Conservation (phyloP, 139 green algal genomes). For the Coelastrella sp. region DNA sequence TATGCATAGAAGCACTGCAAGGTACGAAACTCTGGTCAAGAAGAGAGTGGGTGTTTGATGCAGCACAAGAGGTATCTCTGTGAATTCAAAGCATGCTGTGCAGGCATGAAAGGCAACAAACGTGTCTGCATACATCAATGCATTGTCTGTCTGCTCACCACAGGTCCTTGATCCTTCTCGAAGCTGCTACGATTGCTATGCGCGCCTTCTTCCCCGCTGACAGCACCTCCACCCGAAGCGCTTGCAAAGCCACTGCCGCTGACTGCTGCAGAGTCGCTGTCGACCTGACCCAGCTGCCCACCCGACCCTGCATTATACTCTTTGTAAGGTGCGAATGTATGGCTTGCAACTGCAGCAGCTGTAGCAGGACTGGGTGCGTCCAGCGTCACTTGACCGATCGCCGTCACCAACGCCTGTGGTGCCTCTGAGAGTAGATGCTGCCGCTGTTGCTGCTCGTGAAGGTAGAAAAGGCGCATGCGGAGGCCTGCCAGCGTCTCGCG, state of each 20-base stretch:
- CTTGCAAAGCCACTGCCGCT: background rate
- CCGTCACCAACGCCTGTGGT: background rate
- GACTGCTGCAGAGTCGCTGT: background rate
- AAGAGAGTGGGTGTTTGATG: too few species aligned
- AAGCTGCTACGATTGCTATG: conserved; percentile 22
- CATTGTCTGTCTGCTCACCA: conserved; percentile 15
- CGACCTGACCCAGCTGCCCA: background rate
- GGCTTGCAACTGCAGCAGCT: background rate
- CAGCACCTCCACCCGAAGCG: background rate
- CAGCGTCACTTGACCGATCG: background rate
- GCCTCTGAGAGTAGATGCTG: conserved; percentile 19
- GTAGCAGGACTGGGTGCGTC: background rate
- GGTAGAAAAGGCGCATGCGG: conserved; percentile 50
- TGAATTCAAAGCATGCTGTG: too few species aligned
- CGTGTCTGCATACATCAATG: background rate
- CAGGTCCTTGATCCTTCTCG: conserved; percentile 43
- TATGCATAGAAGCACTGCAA: background rate
- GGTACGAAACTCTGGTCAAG: too few species aligned
- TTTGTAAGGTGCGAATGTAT: too few species aligned
- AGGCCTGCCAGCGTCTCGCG: conserved; percentile 42
- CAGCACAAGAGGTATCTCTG: background rate
- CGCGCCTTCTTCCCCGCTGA: background rate
- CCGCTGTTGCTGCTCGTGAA: conserved; percentile 43
- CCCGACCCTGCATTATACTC: background rate
- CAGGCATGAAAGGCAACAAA: background rate